phyloP scores from a whole-genome alignment of 2,329 filamentous ascomycete species.

The Botryosphaeria dothidea region DNA sequence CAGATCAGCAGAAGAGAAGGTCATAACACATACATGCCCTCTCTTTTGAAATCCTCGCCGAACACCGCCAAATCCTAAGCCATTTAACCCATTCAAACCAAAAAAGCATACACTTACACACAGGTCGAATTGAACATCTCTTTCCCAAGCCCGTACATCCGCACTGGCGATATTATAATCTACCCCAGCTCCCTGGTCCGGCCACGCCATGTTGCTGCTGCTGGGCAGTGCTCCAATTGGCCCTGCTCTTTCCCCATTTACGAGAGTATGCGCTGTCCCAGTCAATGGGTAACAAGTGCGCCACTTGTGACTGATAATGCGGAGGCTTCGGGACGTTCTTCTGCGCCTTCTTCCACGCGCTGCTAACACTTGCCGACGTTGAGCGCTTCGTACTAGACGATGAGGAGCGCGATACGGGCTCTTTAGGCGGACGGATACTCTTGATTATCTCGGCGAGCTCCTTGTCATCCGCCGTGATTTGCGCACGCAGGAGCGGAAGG shows the following conservation, averaged over 20 bases:
- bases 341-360: not conserved
- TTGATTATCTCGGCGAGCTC: slow-evolving; percentile 75
- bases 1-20: not conserved
- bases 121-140: not conserved
- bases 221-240: not conserved
- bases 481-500: slow-evolving; percentile 73
- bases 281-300: not conserved
- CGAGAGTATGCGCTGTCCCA: not conserved
- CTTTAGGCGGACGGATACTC: not conserved
- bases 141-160: not conserved
- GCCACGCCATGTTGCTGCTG: not conserved
- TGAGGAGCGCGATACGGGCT: not conserved
- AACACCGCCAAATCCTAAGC: not conserved
- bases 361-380: not conserved
- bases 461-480: slow-evolving; percentile 73
- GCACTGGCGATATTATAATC: not conserved
- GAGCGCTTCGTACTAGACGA: not conserved
- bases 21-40: not conserved
- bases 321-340: not conserved
- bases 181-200: not conserved
- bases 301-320: not conserved
- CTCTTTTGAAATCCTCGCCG: not conserved
- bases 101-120: not conserved
- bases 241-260: not conserved
- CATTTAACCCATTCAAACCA: not conserved